Base-by-base conservation (phyloP, 495 filamentous ascomycete genomes). In the Astrothelium macrocarpum region DNA sequence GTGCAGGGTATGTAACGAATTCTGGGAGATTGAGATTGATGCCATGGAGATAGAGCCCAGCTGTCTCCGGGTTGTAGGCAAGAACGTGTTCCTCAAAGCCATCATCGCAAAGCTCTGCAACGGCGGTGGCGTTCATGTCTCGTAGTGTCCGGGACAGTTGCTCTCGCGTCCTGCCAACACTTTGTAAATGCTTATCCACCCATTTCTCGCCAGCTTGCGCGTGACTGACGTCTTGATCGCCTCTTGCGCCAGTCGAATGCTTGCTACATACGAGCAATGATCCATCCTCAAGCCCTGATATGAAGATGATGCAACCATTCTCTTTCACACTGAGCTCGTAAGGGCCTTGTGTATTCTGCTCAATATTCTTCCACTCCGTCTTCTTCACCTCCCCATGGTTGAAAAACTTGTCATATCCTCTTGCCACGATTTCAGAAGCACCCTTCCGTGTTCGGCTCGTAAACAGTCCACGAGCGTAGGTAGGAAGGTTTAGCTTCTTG, bases 371-470 rank as follows among this genome's bases (percentile, higher is more conserved):
- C 94, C 95, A 98, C 63, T 83, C 78, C 0, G 94, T 97, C 34
- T 84, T 80, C 14, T 77, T 71, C 1, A 91, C 86, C 74, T 98
- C 94, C 49, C 81, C 82, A 31, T 88, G 79, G 70, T 98, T 98
- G 84, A 97, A 97, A 79, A 98, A 98, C 76, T 98, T 98, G 78
- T 98, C 95, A 75, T 98, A 98, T 36, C 94, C 94, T 63, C 94
- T 83, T 36, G 85, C 83, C 1, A 80, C 86, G 62, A 98, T 97
- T 73, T 96, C 90, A 18, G 82, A 79, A 1, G 79, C 77, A 4
- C 85, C 84, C 25, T 84, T 77, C 59, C 78, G 75, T 53, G 79
- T 83, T 65, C 74, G 80, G 49, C 85, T 86, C 23, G 92, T 98
- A 74, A 98, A 98, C 1, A 98, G 81, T 25, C 95, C 95, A 23